A percentile compares a stretch with the other conserved stretches of the same genome.
Evolutionary conservation across 306 rosid species (phyloP).

Genomic region (Lagenaria siceraria): DNA sequence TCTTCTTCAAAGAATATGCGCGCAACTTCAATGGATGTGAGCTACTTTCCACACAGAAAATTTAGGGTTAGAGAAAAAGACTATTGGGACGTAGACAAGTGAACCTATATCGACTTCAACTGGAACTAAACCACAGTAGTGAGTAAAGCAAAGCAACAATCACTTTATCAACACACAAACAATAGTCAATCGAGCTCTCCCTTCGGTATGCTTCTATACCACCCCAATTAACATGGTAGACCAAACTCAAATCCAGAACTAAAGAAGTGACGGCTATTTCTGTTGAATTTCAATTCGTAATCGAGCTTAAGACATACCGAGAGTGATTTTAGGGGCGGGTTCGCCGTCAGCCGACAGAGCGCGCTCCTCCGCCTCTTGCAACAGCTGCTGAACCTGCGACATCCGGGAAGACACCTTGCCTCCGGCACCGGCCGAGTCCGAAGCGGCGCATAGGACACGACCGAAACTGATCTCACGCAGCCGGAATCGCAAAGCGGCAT

Average conservation of each 20-base stretch:
- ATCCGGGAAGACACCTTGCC: conserved; percentile 66
- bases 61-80: neutral
- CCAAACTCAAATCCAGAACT: neutral
- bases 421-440: conserved; percentile 20
- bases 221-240: neutral
- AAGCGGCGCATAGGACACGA: conserved; percentile 41
- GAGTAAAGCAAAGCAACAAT: neutral
- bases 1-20: neutral
- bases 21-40: neutral
- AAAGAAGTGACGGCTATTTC: neutral
- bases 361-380: conserved; percentile 69
- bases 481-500: conserved; percentile 2
- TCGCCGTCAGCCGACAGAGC: conserved; percentile 34
- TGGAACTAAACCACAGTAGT: neutral
- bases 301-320: conserved; percentile 25
- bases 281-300: neutral
- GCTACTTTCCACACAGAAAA: neutral
- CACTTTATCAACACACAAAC: neutral
- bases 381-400: conserved; percentile 66
- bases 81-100: neutral
- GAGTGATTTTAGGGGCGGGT: conserved; percentile 65
- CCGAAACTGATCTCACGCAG: conserved; percentile 18
- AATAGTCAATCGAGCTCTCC: neutral
- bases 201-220: neutral
- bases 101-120: neutral